Conservation (phyloP, 106 monocot species). For the Acorus calamus region DNA sequence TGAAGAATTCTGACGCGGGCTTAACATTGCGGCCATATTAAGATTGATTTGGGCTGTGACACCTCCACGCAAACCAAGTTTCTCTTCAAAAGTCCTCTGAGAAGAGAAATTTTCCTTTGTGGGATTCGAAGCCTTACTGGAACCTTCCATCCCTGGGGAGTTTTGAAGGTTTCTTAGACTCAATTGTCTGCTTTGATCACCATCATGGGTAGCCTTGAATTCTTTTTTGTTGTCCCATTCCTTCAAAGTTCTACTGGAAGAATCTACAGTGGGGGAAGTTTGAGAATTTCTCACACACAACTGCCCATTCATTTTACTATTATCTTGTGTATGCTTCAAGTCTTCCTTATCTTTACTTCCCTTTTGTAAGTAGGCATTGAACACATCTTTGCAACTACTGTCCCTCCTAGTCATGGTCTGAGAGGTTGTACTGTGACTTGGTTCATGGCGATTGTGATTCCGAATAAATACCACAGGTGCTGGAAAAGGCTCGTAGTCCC, state of each 20-base stretch:
- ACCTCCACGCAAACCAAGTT: constrained; percentile 17
- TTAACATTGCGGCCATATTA: too few species aligned
- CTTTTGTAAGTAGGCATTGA: too few species aligned
- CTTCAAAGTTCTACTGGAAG: background rate
- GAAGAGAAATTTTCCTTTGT: background rate
- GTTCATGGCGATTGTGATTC: constrained; percentile 9
- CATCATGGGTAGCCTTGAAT: constrained; percentile 5
- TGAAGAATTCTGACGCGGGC: too few species aligned
- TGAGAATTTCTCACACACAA: too few species aligned
- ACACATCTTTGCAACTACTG: too few species aligned
- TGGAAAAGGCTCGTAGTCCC: constrained; percentile 61
- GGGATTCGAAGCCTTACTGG: constrained; percentile 10
- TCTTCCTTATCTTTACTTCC: too few species aligned
- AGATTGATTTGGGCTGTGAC: background rate
- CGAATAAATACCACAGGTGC: constrained; percentile 35
- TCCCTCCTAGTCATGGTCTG: background rate
- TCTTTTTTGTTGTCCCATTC: background rate
- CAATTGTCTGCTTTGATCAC: constrained; percentile 7
- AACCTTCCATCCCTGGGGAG: background rate
- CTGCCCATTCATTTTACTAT: too few species aligned
- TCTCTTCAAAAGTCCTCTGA: constrained; percentile 10
- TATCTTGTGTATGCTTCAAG: too few species aligned
- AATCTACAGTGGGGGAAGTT: too few species aligned
- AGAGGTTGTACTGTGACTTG: background rate
- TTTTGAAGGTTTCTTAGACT: constrained; percentile 5